Base-by-base conservation (phyloP, 768 basidiomycete genomes). In the Solioccasus polychromus region DNA sequence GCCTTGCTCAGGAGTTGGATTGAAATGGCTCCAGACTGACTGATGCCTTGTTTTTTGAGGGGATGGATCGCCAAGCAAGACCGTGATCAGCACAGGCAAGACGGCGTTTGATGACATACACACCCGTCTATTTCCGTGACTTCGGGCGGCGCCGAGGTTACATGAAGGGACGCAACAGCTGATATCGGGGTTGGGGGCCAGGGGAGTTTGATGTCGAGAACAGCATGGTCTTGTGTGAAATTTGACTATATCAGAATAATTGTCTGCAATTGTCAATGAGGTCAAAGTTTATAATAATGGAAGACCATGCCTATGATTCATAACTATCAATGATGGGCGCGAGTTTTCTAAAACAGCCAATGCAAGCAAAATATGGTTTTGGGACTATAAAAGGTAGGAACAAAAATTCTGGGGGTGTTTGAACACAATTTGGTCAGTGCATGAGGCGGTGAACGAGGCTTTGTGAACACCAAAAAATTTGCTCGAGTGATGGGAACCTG, bases 401-500 rank as follows among this genome's bases (percentile, higher is more conserved):
- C 28, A 35, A 29, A 28, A 32, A 23, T n/a, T n/a, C n/a, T n/a
- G 23, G 19, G 34, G 42, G 38, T 29, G n/a, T 26, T 44, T 20
- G 10, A 15, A 41, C 6, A n/a, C 18, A 5, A 31, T 35, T 42
- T 14, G 22, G 32, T 24, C 23, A 11, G 25, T 18, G 34, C 44
- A 55, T 17, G 44, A 39, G 53, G 50, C 36, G 9, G 36, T 29
- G 39, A 58, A 58, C 40, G 55, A 53, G 47, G 55, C 47, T 25
- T 26, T 18, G 6, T 44, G 39, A 30, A 32, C 56, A 51, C 52
- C 34, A 23, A 34, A 53, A 42, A 10, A n/a, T 6, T 38, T 8
- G 19, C 15, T 19, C 22, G 19, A 10, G 11, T 26, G 48, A 40
- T 44, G 39, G 26, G 26, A 32, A 24, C 34, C 30, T 25, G 1